Base-by-base conservation (phyloP, 257 asterid genomes). In the Henckelia pumila region DNA sequence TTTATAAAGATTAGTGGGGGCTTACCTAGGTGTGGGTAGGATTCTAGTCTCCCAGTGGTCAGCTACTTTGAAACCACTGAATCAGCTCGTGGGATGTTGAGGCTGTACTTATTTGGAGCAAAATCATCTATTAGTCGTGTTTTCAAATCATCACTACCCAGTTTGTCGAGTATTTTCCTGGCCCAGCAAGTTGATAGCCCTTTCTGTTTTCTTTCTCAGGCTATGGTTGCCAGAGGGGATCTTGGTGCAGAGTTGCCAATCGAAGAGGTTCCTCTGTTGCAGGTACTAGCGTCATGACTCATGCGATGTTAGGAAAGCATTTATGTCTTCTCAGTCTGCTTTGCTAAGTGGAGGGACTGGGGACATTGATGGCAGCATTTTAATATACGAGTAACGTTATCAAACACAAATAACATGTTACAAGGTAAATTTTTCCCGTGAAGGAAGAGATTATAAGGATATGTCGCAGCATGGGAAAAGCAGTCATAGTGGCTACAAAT, bases 151-250 rank as follows among this genome's bases (percentile, higher is more conserved):
- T 60, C 29, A 8, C 58, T 55, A 52, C 22, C 64, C 2, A 74
- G 17, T 29, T 60, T 56, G 57, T 64, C 25, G 59, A 69, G 63
- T 37, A 16, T 56, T 35, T 29, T 30, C 56, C 66, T 50, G 32
- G 22, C 71, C 20, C 68, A 61, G 53, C 61, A 52, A 40, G 64
- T 69, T 68, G 33, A 71, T 55, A 64, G 68, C 59, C 56, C 67
- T 33, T 37, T 61, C 63, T 20, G 19, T 63, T 61, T 33, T 73
- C 61, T 53, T 72, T 73, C 67, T 53, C 79, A 89, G 97, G 98
- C 98, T 63, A 92, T 92, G 97, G 98, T 92, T 83, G 96, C 96
- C 59, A 89, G 98, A 81, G 98, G 98, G 65, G 98, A 92, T 82
- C 98, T 92, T 71, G 98, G 98, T 63, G 97, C 97, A 22, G 96